These are phyloP conservation scores for Primulina eburnea DNA, from an alignment of 257 asterid species.

Conservation along the genomic window DNA sequence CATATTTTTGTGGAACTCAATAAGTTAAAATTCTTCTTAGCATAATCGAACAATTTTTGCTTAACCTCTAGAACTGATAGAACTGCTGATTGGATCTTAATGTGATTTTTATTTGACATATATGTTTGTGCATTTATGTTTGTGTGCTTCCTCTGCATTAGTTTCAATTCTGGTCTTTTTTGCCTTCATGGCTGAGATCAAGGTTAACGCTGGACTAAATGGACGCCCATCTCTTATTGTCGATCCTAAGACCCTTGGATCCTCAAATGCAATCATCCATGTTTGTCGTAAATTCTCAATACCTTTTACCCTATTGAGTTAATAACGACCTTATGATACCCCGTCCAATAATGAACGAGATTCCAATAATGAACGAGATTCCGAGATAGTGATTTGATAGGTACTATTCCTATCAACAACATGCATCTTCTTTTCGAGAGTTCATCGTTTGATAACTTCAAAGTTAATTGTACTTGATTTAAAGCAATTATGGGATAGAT, in stretches of 20 bases:
- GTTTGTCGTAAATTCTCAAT: neutral
- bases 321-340: too few species aligned
- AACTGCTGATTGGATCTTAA: neutral
- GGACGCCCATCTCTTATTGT: constrained; percentile 15
- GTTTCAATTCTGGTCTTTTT: neutral
- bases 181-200: neutral
- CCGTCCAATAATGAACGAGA: too few species aligned
- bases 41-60: neutral
- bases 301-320: too few species aligned
- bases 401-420: too few species aligned
- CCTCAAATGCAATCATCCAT: neutral
- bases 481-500: too few species aligned
- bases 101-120: neutral
- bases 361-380: too few species aligned
- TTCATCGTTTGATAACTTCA: too few species aligned
- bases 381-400: too few species aligned
- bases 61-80: neutral
- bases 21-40: neutral
- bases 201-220: constrained; percentile 11
- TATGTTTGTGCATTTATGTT: neutral
- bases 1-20: neutral
- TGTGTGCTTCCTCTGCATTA: neutral
- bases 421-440: too few species aligned
- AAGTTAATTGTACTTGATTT: too few species aligned
- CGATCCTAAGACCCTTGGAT: neutral